A percentile compares a stretch with the other conserved stretches of the same genome.
phyloP scores from a whole-genome alignment of 2,329 filamentous ascomycete genomes.

The Cercospora beticola region DNA sequence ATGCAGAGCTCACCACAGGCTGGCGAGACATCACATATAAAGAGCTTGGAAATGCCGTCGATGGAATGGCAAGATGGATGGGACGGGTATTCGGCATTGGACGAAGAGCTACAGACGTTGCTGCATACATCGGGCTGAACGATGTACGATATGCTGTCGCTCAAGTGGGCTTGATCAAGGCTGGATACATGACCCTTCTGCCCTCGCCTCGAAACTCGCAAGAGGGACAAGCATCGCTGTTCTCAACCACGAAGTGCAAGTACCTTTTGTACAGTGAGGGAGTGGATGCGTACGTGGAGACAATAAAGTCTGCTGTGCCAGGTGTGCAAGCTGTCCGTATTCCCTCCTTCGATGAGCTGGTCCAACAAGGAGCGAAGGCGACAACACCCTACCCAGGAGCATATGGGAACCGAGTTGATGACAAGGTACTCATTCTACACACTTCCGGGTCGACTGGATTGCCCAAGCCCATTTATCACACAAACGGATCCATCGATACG shows the following conservation, averaged over 20 bases:
- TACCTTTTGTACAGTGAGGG: slow-evolving; percentile 20
- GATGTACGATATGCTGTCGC: slow-evolving; percentile 29
- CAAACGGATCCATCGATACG: slow-evolving; percentile 22
- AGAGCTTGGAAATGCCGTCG: slow-evolving; percentile 18
- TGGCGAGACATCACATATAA: slow-evolving; percentile 24
- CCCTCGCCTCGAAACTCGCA: slow-evolving; percentile 22
- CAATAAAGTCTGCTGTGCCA: slow-evolving; percentile 23
- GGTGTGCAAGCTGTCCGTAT: slow-evolving; percentile 21
- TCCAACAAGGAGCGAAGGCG: slow-evolving; percentile 7
- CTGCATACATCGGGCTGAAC: slow-evolving; percentile 31
- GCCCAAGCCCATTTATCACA: slow-evolving; percentile 26
- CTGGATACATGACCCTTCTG: slow-evolving; percentile 29
- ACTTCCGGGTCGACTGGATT: slow-evolving; percentile 26
- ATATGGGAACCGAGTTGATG: slow-evolving; percentile 12
- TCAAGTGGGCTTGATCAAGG: slow-evolving; percentile 27
- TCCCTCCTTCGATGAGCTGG: slow-evolving; percentile 20
- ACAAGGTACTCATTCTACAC: slow-evolving; percentile 23
- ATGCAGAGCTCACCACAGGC: slow-evolving; percentile 18
- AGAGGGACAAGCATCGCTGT: slow-evolving; percentile 24
- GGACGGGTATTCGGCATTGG: slow-evolving; percentile 26
- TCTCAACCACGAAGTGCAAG: slow-evolving; percentile 20
- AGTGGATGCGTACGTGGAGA: slow-evolving; percentile 25
- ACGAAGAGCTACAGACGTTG: slow-evolving; percentile 24
- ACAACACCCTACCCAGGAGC: slow-evolving; percentile 4
- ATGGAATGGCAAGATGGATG: slow-evolving; percentile 21